phyloP scores from a whole-genome alignment of 768 basidiomycete species.

The Exsudoporus frostii region DNA sequence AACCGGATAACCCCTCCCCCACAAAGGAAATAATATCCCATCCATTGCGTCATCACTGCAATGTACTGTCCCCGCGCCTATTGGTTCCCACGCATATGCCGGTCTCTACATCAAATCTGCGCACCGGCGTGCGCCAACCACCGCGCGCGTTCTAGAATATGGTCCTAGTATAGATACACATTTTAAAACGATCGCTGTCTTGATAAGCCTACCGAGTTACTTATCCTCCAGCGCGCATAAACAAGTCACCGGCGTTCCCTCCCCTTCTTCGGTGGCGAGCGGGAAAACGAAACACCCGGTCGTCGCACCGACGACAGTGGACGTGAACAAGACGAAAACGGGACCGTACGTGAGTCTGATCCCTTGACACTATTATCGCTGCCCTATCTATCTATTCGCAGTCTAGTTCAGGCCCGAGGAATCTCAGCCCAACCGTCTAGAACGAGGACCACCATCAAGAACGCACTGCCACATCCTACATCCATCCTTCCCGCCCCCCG shows the following conservation, averaged over 20 bases:
- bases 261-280: slow-evolving; percentile 2
- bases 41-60: no score
- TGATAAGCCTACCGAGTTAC: slow-evolving; percentile 12
- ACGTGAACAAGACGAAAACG: neutral
- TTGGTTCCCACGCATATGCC: no score
- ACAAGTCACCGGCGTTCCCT: neutral
- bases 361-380: neutral
- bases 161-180: neutral
- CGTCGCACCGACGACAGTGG: neutral
- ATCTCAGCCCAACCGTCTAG: neutral
- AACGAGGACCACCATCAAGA: neutral
- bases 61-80: no score
- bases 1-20: neutral
- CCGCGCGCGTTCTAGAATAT: neutral
- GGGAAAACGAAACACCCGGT: neutral
- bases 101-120: no score
- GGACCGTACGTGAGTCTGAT: neutral
- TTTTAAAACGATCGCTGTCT: neutral
- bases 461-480: neutral
- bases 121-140: no score
- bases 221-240: neutral
- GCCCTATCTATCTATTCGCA: neutral
- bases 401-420: neutral
- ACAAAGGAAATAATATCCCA: neutral
- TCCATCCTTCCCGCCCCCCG: neutral